Evolutionary conservation across 2,329 filamentous ascomycete genomes (phyloP).

Genomic region (Scedosporium minutisporum): DNA sequence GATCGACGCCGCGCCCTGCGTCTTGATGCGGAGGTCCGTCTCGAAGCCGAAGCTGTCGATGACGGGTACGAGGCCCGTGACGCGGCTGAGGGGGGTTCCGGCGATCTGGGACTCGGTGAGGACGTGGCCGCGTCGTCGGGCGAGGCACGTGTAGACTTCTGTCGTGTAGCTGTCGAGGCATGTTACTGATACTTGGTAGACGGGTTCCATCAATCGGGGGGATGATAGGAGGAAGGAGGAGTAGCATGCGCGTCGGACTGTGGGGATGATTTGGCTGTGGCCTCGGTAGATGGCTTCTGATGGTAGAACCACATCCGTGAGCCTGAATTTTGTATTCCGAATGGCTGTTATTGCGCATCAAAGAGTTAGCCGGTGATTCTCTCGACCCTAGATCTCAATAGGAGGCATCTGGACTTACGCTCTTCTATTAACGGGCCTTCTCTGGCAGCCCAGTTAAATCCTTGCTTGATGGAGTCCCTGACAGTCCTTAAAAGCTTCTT

Average conservation of each 20-base stretch:
- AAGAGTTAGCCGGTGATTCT: constrained; percentile 10
- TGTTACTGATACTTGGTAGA: constrained; percentile 88
- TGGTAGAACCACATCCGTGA: constrained; percentile 82
- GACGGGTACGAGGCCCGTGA: constrained; percentile 83
- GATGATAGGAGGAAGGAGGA: constrained; percentile 95
- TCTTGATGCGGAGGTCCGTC: constrained; percentile 92
- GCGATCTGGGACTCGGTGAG: constrained; percentile 89
- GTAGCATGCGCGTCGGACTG: constrained; percentile 84
- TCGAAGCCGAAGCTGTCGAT: constrained; percentile 98
- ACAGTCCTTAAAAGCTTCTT: constrained; percentile 82
- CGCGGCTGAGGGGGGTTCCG: constrained; percentile 86
- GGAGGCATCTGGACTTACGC: constrained; percentile 48
- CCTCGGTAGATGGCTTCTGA: constrained; percentile 89
- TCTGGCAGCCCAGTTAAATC: constrained; percentile 91
- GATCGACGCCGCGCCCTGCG: constrained; percentile 83
- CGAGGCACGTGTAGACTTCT: constrained; percentile 84
- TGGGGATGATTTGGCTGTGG: constrained; percentile 95
- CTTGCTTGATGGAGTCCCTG: constrained; percentile 86
- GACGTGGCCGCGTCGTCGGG: constrained; percentile 82
- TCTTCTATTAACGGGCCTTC: constrained; percentile 98
- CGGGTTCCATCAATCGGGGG: constrained; percentile 90
- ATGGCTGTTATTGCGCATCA: constrained; percentile 52
- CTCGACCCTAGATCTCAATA: too few species aligned
- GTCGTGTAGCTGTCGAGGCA: constrained; percentile 83
- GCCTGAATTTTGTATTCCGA: constrained; percentile 93